A percentile compares a stretch with the other conserved stretches of the same genome.
phyloP scores from a whole-genome alignment of 495 filamentous ascomycete species.

The Penicillium arizonense region DNA sequence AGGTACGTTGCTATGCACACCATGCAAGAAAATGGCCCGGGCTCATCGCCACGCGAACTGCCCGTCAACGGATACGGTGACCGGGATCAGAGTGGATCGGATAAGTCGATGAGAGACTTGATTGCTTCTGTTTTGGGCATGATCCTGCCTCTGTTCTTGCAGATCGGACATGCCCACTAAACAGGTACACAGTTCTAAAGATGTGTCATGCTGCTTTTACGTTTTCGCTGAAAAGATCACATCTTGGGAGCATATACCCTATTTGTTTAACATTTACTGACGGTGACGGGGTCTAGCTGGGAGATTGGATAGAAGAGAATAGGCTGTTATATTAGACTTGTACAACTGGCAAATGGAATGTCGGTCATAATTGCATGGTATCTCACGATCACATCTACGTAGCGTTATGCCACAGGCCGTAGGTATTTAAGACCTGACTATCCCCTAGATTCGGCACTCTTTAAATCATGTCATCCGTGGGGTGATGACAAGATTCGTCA shows the following conservation, averaged over 20 bases:
- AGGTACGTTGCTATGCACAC: conserved; percentile 99
- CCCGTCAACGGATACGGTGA: conserved; percentile 69
- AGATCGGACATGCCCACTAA: conserved; percentile 86
- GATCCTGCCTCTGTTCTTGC: conserved; percentile 83
- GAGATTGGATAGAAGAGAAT: not conserved
- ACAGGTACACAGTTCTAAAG: not conserved
- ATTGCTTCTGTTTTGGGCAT: conserved; percentile 82
- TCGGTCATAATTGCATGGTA: conserved; percentile 34
- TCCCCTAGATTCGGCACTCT: conserved; percentile 15
- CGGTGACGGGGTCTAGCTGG: not conserved
- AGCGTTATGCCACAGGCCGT: conserved; percentile 12
- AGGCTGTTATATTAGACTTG: conserved; percentile 18
- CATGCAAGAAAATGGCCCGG: conserved; percentile 77
- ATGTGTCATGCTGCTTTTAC: not conserved
- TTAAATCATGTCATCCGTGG: conserved; percentile 14
- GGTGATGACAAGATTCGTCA: conserved; percentile 40
- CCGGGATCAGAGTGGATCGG: conserved; percentile 38
- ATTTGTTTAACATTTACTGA: conserved; percentile 3
- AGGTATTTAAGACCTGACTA: conserved; percentile 19
- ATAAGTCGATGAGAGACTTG: conserved; percentile 53
- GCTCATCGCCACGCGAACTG: conserved; percentile 45
- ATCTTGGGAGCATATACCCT: conserved; percentile 4
- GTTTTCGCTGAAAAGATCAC: not conserved
- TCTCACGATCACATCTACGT: conserved; percentile 35
- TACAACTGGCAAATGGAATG: conserved; percentile 12